Evolutionary conservation across 345 rosid species (phyloP), one percentile per base, ranked within the genome.

Genomic region (Murraya koenigii): DNA sequence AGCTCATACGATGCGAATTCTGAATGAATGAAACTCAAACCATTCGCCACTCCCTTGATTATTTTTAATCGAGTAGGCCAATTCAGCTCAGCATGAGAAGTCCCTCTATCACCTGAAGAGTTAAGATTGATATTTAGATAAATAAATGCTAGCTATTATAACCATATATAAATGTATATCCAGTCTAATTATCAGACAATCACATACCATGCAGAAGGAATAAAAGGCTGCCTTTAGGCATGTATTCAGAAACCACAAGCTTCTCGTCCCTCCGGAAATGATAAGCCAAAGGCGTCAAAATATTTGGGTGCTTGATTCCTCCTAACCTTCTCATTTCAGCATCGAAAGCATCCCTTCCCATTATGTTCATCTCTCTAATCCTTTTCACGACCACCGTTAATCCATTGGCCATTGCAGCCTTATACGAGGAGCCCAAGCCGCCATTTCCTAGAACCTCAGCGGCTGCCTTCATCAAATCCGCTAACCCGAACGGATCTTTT

Each of bases 401-500:
- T 28, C 97, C 98, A 69, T 76, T 92, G 0, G 84, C 35, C 97
- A 95, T 84, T 23, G 80, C 85, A 0, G 99, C 99, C 86, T 92
- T 95, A 32, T 95, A 95, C 6, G 98, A 91, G 54, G 99, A 95
- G 56, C 99, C 98, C 68, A 95, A 75, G 14, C 94, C 88, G 35
- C 99, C 96, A 55, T 88, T 95, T 28, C 98, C 99, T 3, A 95
- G 79, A 71, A 92, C 96, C 81, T 93, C 97, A 0, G 99, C 99
- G 1, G 96, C 90, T 1, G 99, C 97, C 80, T 89, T 93, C 98
- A 95, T 95, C 78, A 95, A 80, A 86, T 95, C 98, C 0, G 89
- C 83, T 82, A 93, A 81, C 66, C 91, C 92, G 17, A 95, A 93
- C 0, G 83, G 60, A 30, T 91, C 94, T 80, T 83, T 95, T 5